Evolutionary conservation across 371 early-diverging fungal species (phyloP).

Genomic region (Enteropsectra breve): DNA sequence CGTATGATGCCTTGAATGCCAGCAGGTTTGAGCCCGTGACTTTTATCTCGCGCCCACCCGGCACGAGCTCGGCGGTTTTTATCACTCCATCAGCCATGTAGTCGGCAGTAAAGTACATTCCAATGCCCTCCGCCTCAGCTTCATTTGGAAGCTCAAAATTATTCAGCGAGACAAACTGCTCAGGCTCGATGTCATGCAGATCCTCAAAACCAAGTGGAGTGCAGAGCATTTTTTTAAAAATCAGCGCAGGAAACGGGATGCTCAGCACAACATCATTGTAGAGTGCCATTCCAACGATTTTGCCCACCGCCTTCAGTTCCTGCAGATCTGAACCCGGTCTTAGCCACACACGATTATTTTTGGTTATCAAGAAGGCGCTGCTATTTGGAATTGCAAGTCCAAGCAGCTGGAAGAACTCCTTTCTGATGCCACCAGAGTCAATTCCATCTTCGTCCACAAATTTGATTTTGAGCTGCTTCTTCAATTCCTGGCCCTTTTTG

Average conservation of each 20-base stretch:
- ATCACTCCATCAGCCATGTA: slow-evolving; percentile 16
- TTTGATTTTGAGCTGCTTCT: slow-evolving; percentile 59
- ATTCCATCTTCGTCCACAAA: slow-evolving; percentile 65
- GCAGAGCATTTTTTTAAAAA: slow-evolving; percentile 71
- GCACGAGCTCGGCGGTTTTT: slow-evolving; percentile 58
- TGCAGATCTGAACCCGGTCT: slow-evolving; percentile 62
- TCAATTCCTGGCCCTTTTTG: slow-evolving; percentile 29
- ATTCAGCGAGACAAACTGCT: slow-evolving; percentile 56
- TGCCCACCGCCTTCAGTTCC: slow-evolving; percentile 62
- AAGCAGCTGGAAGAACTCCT: slow-evolving; percentile 67
- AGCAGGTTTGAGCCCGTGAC: slow-evolving; percentile 65
- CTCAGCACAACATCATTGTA: slow-evolving; percentile 67
- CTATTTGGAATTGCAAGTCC: slow-evolving; percentile 56
- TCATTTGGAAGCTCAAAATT: slow-evolving; percentile 57
- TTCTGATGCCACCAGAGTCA: slow-evolving; percentile 71
- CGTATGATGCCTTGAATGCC: slow-evolving; percentile 67
- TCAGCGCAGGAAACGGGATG: slow-evolving; percentile 61
- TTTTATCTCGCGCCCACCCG: slow-evolving; percentile 61
- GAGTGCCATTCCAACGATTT: slow-evolving; percentile 67
- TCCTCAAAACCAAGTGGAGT: slow-evolving; percentile 64
- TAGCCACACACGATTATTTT: slow-evolving; percentile 63
- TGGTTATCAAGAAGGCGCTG: slow-evolving; percentile 61
- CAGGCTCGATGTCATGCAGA: slow-evolving; percentile 63
- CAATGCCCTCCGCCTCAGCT: slow-evolving; percentile 72
- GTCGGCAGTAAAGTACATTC: slow-evolving; percentile 33